Evolutionary conservation across 768 basidiomycete genomes (phyloP), one percentile per base, ranked within the genome.

Genomic region (Termitomyces sp.): DNA sequence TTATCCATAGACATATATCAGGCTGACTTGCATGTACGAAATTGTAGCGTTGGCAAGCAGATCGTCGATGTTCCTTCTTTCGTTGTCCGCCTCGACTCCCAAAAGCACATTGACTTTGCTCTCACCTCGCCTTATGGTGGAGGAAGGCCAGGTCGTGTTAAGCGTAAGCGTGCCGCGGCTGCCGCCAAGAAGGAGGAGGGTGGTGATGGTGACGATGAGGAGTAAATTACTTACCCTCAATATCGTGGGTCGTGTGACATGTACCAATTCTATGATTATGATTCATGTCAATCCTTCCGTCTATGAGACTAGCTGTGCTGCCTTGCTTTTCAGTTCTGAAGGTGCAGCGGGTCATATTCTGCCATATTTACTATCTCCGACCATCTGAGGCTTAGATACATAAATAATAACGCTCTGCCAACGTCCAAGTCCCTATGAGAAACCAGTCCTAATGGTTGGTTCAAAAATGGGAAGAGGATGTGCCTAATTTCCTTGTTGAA

Each of bases 81-180:
- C 74, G 91, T 98, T 71, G 96, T 99, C 66, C 94, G 97, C 77
- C 90, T 98, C 66, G 97, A 98, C 82, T 96, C 94, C 60, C 95
- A 98, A 84, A 98, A 98, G 72, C 97, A 99, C 84, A 96, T 99
- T 73, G 97, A 99, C 84, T 99, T 98, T 72, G 90, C 96, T 46
- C 87, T 95, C 66, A 95, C 90, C 58, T 97, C 94, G 61, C 95
- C 96, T 56, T 96, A 92, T 69, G 96, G 95, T 71, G 96, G 96
- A 69, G 95, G 90, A 65, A 87, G 90, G 60, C 80, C 92, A 61
- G 95, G 95, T 67, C 96, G 96, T 65, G 94, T 95, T 72, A 98
- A 98, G 92, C 88, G 96, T 75, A 98, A 97, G 90, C 92, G 95
- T 70, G 92, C 90, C 59, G 87, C 87, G 62, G 92, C 92, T 45